A percentile compares a stretch with the other conserved stretches of the same genome.
These are phyloP conservation scores for Colletotrichum spaethianum DNA, from an alignment of 2,329 filamentous ascomycete genomes.

Conservation along the genomic window DNA sequence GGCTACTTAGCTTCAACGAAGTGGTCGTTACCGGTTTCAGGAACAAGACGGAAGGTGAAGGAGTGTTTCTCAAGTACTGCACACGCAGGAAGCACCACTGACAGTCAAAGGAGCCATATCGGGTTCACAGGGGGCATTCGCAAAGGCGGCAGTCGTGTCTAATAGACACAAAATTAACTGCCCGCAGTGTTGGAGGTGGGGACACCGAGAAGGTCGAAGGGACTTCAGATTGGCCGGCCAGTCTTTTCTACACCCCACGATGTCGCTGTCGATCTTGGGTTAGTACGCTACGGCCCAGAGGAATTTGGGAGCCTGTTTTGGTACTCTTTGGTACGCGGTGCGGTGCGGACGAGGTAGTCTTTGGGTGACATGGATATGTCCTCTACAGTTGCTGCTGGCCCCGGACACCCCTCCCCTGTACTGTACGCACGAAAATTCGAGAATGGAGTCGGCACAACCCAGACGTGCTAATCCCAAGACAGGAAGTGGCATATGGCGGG, in stretches of 20 bases:
- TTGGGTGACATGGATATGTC: conserved; percentile 40
- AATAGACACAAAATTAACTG: conserved; percentile 49
- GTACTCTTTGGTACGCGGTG: conserved; percentile 33
- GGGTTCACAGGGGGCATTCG: conserved; percentile 26
- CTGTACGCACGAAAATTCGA: conserved; percentile 36
- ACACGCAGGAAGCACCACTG: conserved; percentile 13
- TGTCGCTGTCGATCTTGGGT: conserved; percentile 51
- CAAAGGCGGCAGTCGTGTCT: conserved; percentile 45
- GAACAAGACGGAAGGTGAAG: conserved; percentile 9
- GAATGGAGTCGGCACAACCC: conserved; percentile 35
- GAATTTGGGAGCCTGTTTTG: conserved; percentile 26
- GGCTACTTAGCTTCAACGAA: conserved; percentile 10
- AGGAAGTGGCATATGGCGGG: conserved; percentile 33
- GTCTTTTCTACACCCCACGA: conserved; percentile 51
- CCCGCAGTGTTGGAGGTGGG: conserved; percentile 48
- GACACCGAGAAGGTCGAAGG: conserved; percentile 45
- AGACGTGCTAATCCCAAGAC: conserved; percentile 35
- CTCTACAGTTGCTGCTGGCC: conserved; percentile 34
- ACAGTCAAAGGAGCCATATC: conserved; percentile 32
- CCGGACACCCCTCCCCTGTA: conserved; percentile 20
- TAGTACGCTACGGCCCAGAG: conserved; percentile 33
- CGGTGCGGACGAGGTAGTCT: conserved; percentile 31
- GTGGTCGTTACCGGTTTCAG: conserved; percentile 15
- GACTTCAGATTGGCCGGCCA: conserved; percentile 49
- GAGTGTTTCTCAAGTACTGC: conserved; percentile 21